Conservation (phyloP, 1,139 yeast genomes). For the Saccharomycopsis hybrid region DNA sequence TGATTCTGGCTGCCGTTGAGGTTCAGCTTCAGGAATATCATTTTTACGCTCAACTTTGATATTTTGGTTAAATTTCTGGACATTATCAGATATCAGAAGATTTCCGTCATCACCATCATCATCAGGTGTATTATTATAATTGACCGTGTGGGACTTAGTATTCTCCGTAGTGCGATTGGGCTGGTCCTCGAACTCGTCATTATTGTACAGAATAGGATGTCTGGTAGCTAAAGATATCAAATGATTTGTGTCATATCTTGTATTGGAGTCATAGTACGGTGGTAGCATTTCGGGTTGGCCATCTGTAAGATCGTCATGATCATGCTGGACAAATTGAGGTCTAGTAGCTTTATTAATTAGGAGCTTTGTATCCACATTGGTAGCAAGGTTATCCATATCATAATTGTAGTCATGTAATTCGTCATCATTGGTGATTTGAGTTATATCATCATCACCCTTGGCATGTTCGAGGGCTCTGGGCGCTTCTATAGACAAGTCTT, state of each 20-base stretch:
- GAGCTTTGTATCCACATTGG: no score
- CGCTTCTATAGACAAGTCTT: no score
- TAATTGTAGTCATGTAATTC: background rate
- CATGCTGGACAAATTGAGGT: background rate
- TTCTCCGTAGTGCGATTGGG: background rate
- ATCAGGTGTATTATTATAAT: background rate
- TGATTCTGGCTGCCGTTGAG: no score
- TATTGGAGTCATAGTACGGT: background rate
- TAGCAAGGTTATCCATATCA: no score
- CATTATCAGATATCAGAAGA: background rate
- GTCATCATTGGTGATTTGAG: background rate
- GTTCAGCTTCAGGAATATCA: background rate
- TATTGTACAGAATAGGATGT: background rate
- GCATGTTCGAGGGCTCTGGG: no score
- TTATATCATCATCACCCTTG: background rate
- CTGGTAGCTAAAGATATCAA: conserved; percentile 6
- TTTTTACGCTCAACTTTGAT: background rate
- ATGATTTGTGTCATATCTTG: conserved; percentile 5
- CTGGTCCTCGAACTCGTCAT: background rate
- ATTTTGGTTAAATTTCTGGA: background rate
- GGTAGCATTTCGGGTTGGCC: no score
- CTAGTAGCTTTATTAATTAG: background rate
- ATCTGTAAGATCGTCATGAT: no score
- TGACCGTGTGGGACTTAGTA: background rate
- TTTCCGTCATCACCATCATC: background rate